phyloP scores from a whole-genome alignment of 805 yeast genomes.

The Suhomyces kilbournensis region DNA sequence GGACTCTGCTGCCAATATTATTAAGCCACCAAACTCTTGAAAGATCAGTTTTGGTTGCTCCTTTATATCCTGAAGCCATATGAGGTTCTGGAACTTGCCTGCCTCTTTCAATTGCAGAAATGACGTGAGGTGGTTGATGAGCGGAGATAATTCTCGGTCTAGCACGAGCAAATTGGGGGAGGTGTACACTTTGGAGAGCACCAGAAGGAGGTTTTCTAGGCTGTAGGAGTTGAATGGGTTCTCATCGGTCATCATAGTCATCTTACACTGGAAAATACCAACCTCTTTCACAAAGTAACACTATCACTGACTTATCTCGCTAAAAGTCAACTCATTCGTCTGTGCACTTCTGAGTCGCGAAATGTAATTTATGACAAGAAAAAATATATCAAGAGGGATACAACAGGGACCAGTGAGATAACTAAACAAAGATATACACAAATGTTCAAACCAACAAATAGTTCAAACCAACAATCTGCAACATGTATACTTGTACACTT shows the following conservation, averaged over 20 bases:
- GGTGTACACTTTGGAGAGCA: conserved; percentile 24
- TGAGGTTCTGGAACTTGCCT: conserved; percentile 39
- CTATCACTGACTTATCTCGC: too few species aligned
- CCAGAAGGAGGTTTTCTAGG: conserved; percentile 16
- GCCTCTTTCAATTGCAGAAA: conserved; percentile 50
- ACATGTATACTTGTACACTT: too few species aligned
- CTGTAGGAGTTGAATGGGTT: conserved; percentile 16
- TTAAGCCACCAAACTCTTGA: conserved; percentile 15
- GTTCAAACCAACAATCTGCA: too few species aligned
- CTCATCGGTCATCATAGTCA: too few species aligned
- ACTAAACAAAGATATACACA: too few species aligned
- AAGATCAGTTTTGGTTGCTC: conserved; percentile 10
- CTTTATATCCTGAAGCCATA: conserved; percentile 11
- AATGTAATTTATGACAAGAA: not conserved
- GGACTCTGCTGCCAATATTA: conserved; percentile 14
- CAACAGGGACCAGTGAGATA: too few species aligned
- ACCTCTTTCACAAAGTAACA: too few species aligned
- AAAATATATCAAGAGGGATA: too few species aligned
- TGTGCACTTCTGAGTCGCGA: not conserved
- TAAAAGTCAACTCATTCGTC: too few species aligned
- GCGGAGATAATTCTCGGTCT: conserved; percentile 46
- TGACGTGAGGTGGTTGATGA: conserved; percentile 53
- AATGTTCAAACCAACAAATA: too few species aligned
- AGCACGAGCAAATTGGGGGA: conserved; percentile 29
- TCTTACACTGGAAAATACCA: too few species aligned